These are phyloP conservation scores for Tylopilus plumbeoviolaceoides DNA, from an alignment of 768 basidiomycete species.

Conservation along the genomic window DNA sequence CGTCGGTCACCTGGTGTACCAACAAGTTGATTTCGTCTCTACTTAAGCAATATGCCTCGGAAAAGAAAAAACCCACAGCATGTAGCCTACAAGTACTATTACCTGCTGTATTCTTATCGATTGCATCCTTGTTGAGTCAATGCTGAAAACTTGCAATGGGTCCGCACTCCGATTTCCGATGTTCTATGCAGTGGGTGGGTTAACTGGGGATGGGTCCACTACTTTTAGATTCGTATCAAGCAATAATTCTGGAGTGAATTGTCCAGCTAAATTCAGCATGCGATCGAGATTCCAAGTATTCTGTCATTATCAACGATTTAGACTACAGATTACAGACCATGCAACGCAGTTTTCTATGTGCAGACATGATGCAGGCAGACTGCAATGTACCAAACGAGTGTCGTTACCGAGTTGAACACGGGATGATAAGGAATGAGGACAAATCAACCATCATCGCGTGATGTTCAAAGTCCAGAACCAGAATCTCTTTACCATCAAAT, in stretches of 20 bases:
- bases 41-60: not conserved
- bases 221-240: too few species aligned
- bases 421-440: not conserved
- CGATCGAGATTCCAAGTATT: too few species aligned
- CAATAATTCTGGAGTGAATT: too few species aligned
- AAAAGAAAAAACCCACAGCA: not conserved
- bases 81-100: not conserved
- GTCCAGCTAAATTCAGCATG: too few species aligned
- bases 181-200: too few species aligned
- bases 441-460: not conserved
- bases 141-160: too few species aligned
- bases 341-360: not conserved
- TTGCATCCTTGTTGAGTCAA: too few species aligned
- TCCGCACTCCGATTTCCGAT: too few species aligned
- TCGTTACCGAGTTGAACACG: not conserved
- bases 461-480: not conserved
- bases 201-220: too few species aligned
- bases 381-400: not conserved
- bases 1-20: constrained; percentile 66
- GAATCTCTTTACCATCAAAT: constrained; percentile 11
- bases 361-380: not conserved
- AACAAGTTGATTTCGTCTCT: constrained; percentile 21
- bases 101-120: not conserved
- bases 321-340: not conserved
- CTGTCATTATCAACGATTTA: too few species aligned